These are phyloP conservation scores for Dendrothele bispora DNA, from an alignment of 768 basidiomycete species.

Conservation along the genomic window DNA sequence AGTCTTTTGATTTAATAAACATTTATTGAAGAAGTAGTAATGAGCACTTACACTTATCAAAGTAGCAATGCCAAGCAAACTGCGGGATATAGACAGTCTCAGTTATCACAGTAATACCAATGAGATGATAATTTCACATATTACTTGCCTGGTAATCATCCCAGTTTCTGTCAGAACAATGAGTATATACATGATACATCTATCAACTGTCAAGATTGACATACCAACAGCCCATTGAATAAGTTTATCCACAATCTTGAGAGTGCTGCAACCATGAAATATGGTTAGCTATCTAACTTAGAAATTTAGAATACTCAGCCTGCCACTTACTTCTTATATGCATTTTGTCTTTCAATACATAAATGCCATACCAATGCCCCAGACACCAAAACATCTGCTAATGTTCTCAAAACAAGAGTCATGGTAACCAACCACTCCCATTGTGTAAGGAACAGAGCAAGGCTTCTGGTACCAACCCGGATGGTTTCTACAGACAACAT, in stretches of 20 bases:
- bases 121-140: too few species aligned
- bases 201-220: not conserved
- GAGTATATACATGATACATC: too few species aligned
- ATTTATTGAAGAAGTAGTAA: too few species aligned
- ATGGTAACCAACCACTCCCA: not conserved
- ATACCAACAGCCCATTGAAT: not conserved
- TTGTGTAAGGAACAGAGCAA: not conserved
- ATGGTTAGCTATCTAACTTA: not conserved
- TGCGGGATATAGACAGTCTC: too few species aligned
- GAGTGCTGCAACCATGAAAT: not conserved
- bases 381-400: not conserved
- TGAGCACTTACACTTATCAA: too few species aligned
- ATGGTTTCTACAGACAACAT: not conserved
- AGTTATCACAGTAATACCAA: too few species aligned
- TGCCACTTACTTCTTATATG: not conserved
- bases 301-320: not conserved
- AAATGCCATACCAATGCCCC: too few species aligned
- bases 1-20: too few species aligned
- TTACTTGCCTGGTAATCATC: not conserved
- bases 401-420: not conserved
- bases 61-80: too few species aligned
- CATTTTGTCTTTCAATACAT: too few species aligned
- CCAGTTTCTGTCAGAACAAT: constrained; percentile 1
- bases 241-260: not conserved
- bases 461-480: not conserved